Conservation (phyloP, 805 yeast genomes). For the Kuraishia floccosa region DNA sequence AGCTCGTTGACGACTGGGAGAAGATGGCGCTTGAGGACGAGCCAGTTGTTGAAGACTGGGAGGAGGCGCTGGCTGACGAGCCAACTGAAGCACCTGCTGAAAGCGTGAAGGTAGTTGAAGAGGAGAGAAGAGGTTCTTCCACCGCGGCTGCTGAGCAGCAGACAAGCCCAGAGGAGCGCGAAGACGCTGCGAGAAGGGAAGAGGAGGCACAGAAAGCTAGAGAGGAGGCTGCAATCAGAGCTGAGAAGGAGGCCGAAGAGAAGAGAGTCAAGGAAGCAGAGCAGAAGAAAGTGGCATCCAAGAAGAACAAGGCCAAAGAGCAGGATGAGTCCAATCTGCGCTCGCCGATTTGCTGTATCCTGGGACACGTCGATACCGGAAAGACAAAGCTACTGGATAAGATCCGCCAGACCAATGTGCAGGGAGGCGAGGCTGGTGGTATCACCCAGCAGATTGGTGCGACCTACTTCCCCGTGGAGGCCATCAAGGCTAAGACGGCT, state of each 20-base stretch:
- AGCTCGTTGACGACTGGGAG: constrained; percentile 82
- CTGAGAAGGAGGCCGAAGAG: constrained; percentile 14
- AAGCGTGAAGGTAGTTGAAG: constrained; percentile 19
- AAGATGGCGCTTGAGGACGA: constrained; percentile 49
- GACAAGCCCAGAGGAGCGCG: constrained; percentile 12
- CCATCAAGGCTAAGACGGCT: constrained; percentile 82
- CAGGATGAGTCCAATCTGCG: constrained; percentile 53
- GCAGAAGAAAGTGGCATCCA: constrained; percentile 12
- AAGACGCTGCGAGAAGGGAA: constrained; percentile 16
- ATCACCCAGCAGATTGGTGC: constrained; percentile 99
- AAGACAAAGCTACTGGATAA: constrained; percentile 94
- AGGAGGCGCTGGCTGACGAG: constrained; percentile 22
- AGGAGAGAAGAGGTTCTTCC: constrained; percentile 11
- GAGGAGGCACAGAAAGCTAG: constrained; percentile 13
- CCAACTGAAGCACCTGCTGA: constrained; percentile 20
- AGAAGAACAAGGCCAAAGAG: constrained; percentile 22
- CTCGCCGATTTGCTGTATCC: constrained; percentile 97
- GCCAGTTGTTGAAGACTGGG: constrained; percentile 45
- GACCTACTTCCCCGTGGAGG: constrained; percentile 95
- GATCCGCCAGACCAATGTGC: constrained; percentile 97
- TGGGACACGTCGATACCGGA: constrained; percentile 99
- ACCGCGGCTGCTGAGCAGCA: constrained; percentile 11
- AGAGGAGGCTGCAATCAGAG: constrained; percentile 20
- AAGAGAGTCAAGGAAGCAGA: constrained; percentile 7
- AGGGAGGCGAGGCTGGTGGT: constrained; percentile 99